phyloP scores from a whole-genome alignment of 495 filamentous ascomycete genomes.

The Penicillium tannophilum region DNA sequence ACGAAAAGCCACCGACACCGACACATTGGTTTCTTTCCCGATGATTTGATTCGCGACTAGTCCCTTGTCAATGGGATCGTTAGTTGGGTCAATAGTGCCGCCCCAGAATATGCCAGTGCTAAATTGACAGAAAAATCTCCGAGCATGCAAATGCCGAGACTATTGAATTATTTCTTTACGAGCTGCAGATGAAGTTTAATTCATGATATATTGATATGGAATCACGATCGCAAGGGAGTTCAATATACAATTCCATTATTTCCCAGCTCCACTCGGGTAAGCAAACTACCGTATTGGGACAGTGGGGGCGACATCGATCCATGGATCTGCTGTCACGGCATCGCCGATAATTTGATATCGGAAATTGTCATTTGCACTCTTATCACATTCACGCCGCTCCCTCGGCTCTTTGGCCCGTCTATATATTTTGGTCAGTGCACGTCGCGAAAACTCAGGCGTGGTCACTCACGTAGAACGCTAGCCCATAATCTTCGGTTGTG shows the following conservation, averaged over 20 bases:
- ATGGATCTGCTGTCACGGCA: constrained; percentile 7
- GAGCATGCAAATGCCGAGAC: not conserved
- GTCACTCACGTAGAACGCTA: constrained; percentile 64
- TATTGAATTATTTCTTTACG: not conserved
- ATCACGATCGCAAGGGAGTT: not conserved
- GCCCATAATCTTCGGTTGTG: constrained; percentile 66
- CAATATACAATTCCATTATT: not conserved
- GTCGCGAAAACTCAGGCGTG: not conserved
- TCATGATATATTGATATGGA: not conserved
- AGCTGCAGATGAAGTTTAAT: constrained; percentile 1
- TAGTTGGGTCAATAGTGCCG: not conserved
- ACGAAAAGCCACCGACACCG: constrained; percentile 1
- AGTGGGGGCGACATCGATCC: constrained; percentile 9
- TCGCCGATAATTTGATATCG: not conserved
- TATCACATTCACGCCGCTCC: constrained; percentile 32
- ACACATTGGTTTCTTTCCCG: not conserved
- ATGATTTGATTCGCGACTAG: not conserved
- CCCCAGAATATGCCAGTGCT: constrained; percentile 1
- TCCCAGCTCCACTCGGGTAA: constrained; percentile 15
- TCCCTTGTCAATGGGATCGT: not conserved
- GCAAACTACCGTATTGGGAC: constrained; percentile 31
- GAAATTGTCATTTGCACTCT: not conserved
- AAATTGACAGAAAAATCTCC: not conserved
- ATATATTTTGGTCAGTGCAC: constrained; percentile 22
- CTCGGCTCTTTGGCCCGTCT: constrained; percentile 50